Conservation (phyloP, 495 filamentous ascomycete species). For the Penicillium mononematosum region DNA sequence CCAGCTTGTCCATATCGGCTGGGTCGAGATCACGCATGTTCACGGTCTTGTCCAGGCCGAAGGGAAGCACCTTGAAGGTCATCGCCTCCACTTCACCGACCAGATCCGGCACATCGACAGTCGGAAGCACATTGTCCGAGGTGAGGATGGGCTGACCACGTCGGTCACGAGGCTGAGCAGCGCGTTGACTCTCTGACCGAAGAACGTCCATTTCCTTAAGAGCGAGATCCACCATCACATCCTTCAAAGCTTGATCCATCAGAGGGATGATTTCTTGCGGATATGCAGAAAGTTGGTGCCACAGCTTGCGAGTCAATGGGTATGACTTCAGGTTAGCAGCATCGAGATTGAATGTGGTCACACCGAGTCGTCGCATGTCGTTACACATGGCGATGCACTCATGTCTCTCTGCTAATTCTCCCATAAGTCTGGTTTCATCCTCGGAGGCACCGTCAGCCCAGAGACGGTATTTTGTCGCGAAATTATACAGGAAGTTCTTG, state of each 20-base stretch:
- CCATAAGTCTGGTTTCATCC: constrained; percentile 64
- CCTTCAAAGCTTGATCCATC: constrained; percentile 92
- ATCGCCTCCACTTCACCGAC: constrained; percentile 66
- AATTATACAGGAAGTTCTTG: constrained; percentile 88
- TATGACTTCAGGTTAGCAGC: constrained; percentile 87
- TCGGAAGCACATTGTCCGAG: constrained; percentile 72
- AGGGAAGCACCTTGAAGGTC: constrained; percentile 82
- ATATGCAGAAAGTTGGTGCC: constrained; percentile 90
- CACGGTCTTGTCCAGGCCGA: constrained; percentile 78
- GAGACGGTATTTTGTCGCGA: constrained; percentile 88
- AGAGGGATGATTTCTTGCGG: constrained; percentile 94
- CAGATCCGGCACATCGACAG: constrained; percentile 70
- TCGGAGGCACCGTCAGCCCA: constrained; percentile 80
- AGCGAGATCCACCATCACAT: constrained; percentile 88
- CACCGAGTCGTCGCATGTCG: constrained; percentile 83
- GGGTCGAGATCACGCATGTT: constrained; percentile 97
- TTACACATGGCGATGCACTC: constrained; percentile 85
- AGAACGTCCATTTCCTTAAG: constrained; percentile 74
- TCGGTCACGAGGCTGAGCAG: constrained; percentile 26
- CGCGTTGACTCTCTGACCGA: constrained; percentile 55
- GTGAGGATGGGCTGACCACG: constrained; percentile 47
- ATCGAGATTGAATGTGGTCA: constrained; percentile 82
- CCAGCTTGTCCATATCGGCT: constrained; percentile 90
- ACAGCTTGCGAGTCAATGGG: constrained; percentile 87
- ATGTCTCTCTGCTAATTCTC: constrained; percentile 59